Evolutionary conservation across 1,284 basidiomycete genomes (phyloP).

Genomic region (Rhizoctonia solani): DNA sequence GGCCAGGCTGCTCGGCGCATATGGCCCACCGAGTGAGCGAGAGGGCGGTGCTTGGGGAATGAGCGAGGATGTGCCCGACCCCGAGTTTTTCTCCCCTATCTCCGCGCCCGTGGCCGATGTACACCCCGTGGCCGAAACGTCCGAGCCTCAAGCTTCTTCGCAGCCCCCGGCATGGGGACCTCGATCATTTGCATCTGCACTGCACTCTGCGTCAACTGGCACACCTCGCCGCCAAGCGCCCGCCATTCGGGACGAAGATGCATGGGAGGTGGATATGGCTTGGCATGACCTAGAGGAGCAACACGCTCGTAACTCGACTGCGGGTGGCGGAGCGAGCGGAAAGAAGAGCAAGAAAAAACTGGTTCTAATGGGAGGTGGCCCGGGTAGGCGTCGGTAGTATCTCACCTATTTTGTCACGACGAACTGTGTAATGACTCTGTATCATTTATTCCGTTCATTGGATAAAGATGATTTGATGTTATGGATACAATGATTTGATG

Average conservation of each 20-base stretch:
- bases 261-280: constrained; percentile 77
- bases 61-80: constrained; percentile 43
- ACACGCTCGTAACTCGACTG: constrained; percentile 43
- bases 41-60: constrained; percentile 36
- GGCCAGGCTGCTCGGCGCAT: constrained; percentile 45
- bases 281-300: constrained; percentile 78
- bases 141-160: constrained; percentile 41
- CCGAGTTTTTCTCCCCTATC: constrained; percentile 41
- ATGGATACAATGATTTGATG: background rate
- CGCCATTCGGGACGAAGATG: constrained; percentile 52
- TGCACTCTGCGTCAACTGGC: constrained; percentile 49
- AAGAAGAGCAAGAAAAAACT: constrained; percentile 68
- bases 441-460: background rate
- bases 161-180: constrained; percentile 64
- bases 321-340: constrained; percentile 50
- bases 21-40: constrained; percentile 20
- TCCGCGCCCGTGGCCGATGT: constrained; percentile 40
- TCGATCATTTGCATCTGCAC: constrained; percentile 75
- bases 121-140: constrained; percentile 41
- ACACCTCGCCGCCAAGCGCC: constrained; percentile 37
- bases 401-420: background rate
- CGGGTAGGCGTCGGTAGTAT: constrained; percentile 25
- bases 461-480: background rate
- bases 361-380: constrained; percentile 65
- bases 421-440: background rate